These are phyloP conservation scores for Teunomyces tritomae DNA, from an alignment of 805 yeast genomes.

Conservation along the genomic window DNA sequence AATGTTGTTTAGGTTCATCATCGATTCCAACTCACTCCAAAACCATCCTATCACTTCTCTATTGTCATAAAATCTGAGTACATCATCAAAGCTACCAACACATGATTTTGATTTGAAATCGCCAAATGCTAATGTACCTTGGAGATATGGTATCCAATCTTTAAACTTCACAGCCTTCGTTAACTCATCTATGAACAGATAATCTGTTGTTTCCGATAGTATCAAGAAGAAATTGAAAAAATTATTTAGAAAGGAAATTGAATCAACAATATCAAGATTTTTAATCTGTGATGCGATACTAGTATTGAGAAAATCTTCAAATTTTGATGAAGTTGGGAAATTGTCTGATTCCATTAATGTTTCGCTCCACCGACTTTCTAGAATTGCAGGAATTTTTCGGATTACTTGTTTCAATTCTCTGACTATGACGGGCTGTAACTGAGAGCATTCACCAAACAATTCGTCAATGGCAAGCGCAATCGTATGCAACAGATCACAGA, in stretches of 20 bases:
- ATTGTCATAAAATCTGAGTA: not conserved
- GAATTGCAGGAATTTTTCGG: not conserved
- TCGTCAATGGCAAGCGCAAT: not conserved
- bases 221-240: not conserved
- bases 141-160: not conserved
- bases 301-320: too few species aligned
- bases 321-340: too few species aligned
- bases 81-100: not conserved
- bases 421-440: not conserved
- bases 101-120: not conserved
- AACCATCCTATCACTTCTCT: not conserved
- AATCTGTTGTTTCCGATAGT: not conserved
- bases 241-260: not conserved
- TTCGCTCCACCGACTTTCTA: not conserved
- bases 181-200: not conserved
- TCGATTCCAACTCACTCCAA: not conserved
- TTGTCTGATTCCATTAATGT: too few species aligned
- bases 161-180: not conserved
- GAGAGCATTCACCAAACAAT: not conserved
- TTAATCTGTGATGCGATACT: not conserved
- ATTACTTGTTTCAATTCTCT: not conserved
- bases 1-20: not conserved
- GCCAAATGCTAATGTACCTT: not conserved
- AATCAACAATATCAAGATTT: not conserved
- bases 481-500: not conserved